Base-by-base conservation (phyloP, 225 moss, liverwort and hornwort species). In the Physcomitrium patens region DNA sequence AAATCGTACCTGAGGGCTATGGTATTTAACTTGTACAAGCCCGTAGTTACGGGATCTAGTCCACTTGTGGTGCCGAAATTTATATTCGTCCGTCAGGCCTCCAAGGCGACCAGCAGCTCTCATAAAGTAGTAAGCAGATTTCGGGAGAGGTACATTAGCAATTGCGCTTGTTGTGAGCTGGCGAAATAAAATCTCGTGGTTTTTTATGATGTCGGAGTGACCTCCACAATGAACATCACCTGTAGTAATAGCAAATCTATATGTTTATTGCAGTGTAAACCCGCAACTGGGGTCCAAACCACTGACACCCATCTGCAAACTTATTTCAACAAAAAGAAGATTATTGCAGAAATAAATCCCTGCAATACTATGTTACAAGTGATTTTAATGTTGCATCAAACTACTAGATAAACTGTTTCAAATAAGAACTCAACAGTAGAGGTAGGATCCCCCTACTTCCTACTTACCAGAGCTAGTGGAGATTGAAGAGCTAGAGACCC, bases 201-300 rank as follows among this genome's bases (percentile, higher is more conserved):
- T 69, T 65, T 65, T 88, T 4, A 81, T 45, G 47, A 96, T 75
- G 55, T 88, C 84, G 4, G 96, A 96, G 75, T 96, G 96, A 28
- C 96, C 96, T 18, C 96, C 96, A 76, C 96, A 96, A 78, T 96
- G 96, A 63, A 96, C 96, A 82, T 96, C 96, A 74, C 96, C 96
- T 96, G 80, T 41, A 77, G 46, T 61, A 27, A 76, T 12, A 41
- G 62, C 42, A 60, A 13, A 61, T 20, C n/a, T 70, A 8, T 59
- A 47, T 72, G 48, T 74, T 74, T 52, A 54, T 69, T 58, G 12
- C 26, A 68, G 65, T 18, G 17, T 59, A 64, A 50, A 22, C 3
- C 19, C 10, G 58, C 52, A 56, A 43, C 50, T 44, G 63, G 31
- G 20, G 31, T 65, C 44, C 45, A 69, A 52, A 82, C 10, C 45